Conservation (phyloP, 2,329 filamentous ascomycete genomes). For the Plectosphaerella sp. region DNA sequence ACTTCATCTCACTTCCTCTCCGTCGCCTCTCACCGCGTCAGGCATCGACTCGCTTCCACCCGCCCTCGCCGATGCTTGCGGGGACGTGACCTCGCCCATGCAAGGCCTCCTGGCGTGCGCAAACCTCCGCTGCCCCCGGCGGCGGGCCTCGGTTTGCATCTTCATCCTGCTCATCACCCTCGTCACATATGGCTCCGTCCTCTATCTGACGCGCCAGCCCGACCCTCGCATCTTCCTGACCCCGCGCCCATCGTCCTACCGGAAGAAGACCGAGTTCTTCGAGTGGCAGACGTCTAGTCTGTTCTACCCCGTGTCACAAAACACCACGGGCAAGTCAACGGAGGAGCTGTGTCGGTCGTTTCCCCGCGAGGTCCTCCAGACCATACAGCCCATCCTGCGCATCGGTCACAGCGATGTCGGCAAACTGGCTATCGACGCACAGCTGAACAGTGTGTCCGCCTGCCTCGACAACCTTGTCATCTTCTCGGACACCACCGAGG, state of each 20-base stretch:
- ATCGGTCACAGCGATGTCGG: constrained; percentile 38
- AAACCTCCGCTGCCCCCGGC: not conserved
- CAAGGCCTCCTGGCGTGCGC: too few relatives aligned
- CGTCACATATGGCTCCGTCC: not conserved
- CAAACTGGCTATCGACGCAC: constrained; percentile 34
- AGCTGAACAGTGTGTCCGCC: constrained; percentile 47
- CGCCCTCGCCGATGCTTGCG: too few relatives aligned
- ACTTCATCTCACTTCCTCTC: too few relatives aligned
- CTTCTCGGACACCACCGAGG: constrained; percentile 45
- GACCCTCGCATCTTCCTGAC: not conserved
- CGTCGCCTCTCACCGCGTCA: too few relatives aligned
- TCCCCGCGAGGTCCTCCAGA: constrained; percentile 16
- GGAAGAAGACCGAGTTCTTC: constrained; percentile 9
- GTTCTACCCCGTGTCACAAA: constrained; percentile 17
- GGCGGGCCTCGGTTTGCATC: not conserved
- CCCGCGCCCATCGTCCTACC: not conserved
- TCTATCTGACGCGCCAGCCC: not conserved
- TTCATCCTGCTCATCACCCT: not conserved
- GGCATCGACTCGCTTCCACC: too few relatives aligned
- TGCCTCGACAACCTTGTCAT: constrained; percentile 44
- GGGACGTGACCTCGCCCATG: too few relatives aligned
- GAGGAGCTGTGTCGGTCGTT: constrained; percentile 21
- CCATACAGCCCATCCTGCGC: constrained; percentile 35
- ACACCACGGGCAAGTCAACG: constrained; percentile 9
- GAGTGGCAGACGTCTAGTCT: constrained; percentile 18